These are phyloP conservation scores for Thielaviopsis euricoi DNA, from an alignment of 2,329 filamentous ascomycete genomes.

Conservation along the genomic window DNA sequence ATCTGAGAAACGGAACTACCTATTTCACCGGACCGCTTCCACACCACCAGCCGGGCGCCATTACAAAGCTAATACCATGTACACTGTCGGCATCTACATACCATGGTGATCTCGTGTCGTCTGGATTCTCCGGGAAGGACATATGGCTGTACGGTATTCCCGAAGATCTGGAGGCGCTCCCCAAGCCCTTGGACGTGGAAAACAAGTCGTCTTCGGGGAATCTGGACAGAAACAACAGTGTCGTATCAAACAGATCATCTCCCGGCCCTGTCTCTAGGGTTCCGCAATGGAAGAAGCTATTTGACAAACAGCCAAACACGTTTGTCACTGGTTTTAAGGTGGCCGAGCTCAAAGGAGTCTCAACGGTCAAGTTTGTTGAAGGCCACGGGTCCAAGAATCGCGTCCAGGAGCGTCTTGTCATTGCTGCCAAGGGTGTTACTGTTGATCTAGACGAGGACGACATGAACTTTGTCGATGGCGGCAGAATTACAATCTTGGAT, in stretches of 20 bases:
- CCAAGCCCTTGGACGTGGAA: constrained; percentile 22
- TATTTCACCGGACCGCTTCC: constrained; percentile 55
- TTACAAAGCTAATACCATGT: constrained; percentile 46
- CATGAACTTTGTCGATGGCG: constrained; percentile 62
- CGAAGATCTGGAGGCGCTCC: constrained; percentile 48
- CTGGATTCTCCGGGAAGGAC: constrained; percentile 55
- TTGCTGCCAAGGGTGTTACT: constrained; percentile 54
- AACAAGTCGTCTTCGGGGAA: constrained; percentile 10
- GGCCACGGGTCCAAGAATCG: constrained; percentile 29
- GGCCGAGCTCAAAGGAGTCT: constrained; percentile 47
- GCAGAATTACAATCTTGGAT: constrained; percentile 55
- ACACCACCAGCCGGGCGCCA: constrained; percentile 28
- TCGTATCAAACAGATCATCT: constrained; percentile 14
- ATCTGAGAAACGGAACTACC: constrained; percentile 57
- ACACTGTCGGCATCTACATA: constrained; percentile 54
- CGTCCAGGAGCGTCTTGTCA: constrained; percentile 42
- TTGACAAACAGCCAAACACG: constrained; percentile 52
- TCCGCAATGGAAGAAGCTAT: constrained; percentile 53
- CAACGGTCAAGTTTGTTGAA: constrained; percentile 55
- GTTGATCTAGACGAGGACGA: constrained; percentile 51
- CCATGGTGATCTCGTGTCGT: constrained; percentile 53
- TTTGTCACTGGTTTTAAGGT: constrained; percentile 53
- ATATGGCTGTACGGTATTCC: constrained; percentile 70
- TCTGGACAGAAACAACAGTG: constrained; percentile 22
- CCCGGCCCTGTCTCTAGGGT: constrained; percentile 21